phyloP scores from a whole-genome alignment of 192 early-diverging fungal species.

The Coemansia sp. region DNA sequence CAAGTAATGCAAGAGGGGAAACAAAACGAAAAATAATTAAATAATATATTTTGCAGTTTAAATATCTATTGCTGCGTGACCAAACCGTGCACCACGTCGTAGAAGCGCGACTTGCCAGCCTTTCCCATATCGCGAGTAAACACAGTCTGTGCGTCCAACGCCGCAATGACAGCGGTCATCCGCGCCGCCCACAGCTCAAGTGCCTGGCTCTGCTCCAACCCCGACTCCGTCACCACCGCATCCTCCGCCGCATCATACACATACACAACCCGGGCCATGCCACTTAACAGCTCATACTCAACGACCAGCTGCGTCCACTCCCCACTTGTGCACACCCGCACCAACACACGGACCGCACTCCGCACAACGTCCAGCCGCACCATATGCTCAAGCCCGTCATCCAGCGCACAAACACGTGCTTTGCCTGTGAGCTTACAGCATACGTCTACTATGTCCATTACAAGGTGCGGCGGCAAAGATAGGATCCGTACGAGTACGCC shows the following conservation, averaged over 20 bases:
- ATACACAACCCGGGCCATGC: slow-evolving; percentile 14
- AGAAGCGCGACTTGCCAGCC: slow-evolving; percentile 47
- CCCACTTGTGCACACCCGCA: neutral
- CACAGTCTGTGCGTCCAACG: slow-evolving; percentile 28
- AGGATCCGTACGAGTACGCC: slow-evolving; percentile 45
- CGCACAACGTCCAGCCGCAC: slow-evolving; percentile 23
- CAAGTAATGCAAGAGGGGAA: no score
- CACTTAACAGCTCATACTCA: slow-evolving; percentile 31
- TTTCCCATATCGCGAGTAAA: slow-evolving; percentile 51
- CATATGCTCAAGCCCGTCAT: slow-evolving; percentile 23
- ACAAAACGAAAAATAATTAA: neutral
- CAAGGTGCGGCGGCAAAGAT: slow-evolving; percentile 42
- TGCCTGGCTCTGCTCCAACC: neutral
- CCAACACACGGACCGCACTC: neutral
- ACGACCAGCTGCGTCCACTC: slow-evolving; percentile 22
- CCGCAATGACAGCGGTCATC: slow-evolving; percentile 14
- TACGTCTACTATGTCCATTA: slow-evolving; percentile 47
- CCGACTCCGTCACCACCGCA: neutral
- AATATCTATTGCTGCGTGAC: neutral
- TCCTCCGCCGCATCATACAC: slow-evolving; percentile 4
- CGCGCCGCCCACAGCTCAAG: slow-evolving; percentile 19
- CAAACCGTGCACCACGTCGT: slow-evolving; percentile 27
- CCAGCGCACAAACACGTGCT: slow-evolving; percentile 19
- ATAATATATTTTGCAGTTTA: neutral
- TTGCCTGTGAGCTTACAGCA: slow-evolving; percentile 18